phyloP scores from a whole-genome alignment of 345 rosid genomes.

The Eucalyptus leucophloia region DNA sequence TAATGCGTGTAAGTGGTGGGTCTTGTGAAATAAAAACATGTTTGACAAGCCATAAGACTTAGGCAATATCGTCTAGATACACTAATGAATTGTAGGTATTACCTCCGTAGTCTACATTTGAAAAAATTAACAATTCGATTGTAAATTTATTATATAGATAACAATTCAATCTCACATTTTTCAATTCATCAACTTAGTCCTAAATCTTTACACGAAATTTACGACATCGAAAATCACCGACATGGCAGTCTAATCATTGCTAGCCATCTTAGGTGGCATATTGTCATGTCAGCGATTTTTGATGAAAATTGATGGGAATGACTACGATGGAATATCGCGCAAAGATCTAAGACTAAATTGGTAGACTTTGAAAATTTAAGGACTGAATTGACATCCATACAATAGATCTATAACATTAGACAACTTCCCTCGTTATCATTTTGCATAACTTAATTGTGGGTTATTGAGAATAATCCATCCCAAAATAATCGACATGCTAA shows the following conservation, averaged over 20 bases:
- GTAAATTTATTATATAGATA: too few species aligned
- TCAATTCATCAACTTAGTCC: too few species aligned
- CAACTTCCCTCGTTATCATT: background rate
- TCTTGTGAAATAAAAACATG: background rate
- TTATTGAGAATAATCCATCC: background rate
- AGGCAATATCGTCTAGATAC: background rate
- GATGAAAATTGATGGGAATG: background rate
- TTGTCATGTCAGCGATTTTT: accelerated
- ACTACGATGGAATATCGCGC: background rate
- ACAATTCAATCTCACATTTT: too few species aligned
- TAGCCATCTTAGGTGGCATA: background rate
- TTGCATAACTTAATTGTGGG: background rate
- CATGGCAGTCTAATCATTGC: background rate
- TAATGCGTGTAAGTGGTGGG: background rate
- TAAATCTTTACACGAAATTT: background rate
- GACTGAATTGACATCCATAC: background rate
- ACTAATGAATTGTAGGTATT: background rate
- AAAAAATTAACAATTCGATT: too few species aligned
- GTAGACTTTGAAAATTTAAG: background rate
- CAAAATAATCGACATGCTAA: background rate
- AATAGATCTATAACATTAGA: background rate
- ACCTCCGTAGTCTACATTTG: background rate
- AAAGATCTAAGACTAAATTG: background rate
- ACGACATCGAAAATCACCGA: background rate
- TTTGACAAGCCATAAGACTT: background rate